Percentiles rank a stretch among this genome's conserved stretches.
Conservation (phyloP, 805 yeast genomes). For the Starmerella stellata region DNA sequence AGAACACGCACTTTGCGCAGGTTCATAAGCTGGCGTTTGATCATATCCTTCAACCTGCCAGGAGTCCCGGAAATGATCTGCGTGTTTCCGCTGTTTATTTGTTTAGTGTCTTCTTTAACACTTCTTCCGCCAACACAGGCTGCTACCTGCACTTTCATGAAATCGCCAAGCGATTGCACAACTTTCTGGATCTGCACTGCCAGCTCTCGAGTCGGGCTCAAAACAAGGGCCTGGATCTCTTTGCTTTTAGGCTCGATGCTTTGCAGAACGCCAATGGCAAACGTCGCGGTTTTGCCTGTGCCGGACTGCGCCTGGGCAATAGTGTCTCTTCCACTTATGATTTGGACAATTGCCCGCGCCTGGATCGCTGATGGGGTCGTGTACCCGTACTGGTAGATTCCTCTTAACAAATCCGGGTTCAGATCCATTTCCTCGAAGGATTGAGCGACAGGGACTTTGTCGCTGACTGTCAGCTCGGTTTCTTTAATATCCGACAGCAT, state of each 20-base stretch:
- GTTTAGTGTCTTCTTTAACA: slow-evolving; percentile 54
- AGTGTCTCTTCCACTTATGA: slow-evolving; percentile 53
- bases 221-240: slow-evolving; percentile 72
- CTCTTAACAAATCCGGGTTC: slow-evolving; percentile 28
- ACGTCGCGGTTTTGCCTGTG: slow-evolving; percentile 98
- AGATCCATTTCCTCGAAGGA: slow-evolving; percentile 22
- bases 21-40: slow-evolving; percentile 58
- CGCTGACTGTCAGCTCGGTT: slow-evolving; percentile 45
- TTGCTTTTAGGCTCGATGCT: slow-evolving; percentile 54
- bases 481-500: slow-evolving; percentile 18
- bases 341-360: slow-evolving; percentile 61
- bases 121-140: slow-evolving; percentile 91
- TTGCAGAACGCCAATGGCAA: slow-evolving; percentile 84
- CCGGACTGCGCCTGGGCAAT: slow-evolving; percentile 98
- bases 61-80: slow-evolving; percentile 96
- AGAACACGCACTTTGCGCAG: slow-evolving; percentile 71
- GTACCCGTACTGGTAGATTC: slow-evolving; percentile 66
- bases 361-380: slow-evolving; percentile 72
- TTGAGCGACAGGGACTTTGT: slow-evolving; percentile 29
- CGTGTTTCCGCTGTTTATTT: slow-evolving; percentile 56
- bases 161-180: slow-evolving; percentile 68
- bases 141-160: slow-evolving; percentile 68
- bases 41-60: slow-evolving; percentile 83
- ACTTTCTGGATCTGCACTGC: slow-evolving; percentile 88
- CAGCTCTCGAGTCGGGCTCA: slow-evolving; percentile 92